A percentile compares a stretch with the other conserved stretches of the same genome.
These are phyloP conservation scores for Cardamine chenopodiifolia DNA, from an alignment of 345 rosid genomes.

Conservation along the genomic window DNA sequence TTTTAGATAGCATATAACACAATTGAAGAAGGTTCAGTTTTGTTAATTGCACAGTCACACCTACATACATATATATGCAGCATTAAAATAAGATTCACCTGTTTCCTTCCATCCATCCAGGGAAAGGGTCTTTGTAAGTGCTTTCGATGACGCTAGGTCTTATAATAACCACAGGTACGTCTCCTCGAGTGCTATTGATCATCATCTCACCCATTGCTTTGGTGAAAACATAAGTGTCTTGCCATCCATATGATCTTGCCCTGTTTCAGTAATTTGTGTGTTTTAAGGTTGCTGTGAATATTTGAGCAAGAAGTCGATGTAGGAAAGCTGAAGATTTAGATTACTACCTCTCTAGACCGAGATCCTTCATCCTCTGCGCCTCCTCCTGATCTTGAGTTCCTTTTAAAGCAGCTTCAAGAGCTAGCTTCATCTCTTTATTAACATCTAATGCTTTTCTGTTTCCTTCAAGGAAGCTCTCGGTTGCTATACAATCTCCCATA, in stretches of 20 bases:
- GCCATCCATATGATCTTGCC: constrained; percentile 93
- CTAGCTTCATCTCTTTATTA: constrained; percentile 62
- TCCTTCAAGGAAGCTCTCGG: constrained; percentile 53
- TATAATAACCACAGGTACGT: constrained; percentile 76
- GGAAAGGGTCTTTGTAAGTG: constrained; percentile 88
- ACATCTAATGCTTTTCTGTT: constrained; percentile 54
- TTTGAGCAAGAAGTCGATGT: neutral
- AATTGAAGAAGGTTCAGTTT: constrained; percentile 17
- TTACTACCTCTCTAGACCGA: constrained; percentile 81
- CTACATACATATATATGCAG: neutral
- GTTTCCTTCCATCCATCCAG: constrained; percentile 99
- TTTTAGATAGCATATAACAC: neutral
- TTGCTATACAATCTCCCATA: constrained; percentile 72
- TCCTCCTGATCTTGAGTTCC: constrained; percentile 44
- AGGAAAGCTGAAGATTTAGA: neutral
- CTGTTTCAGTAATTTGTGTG: constrained; percentile 38
- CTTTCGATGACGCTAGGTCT: constrained; percentile 92
- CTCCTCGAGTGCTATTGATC: constrained; percentile 71
- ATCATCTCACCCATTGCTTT: constrained; percentile 99
- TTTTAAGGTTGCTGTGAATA: neutral
- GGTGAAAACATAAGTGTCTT: constrained; percentile 88
- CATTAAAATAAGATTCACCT: constrained; percentile 48
- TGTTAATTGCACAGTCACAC: neutral
- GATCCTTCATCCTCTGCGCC: constrained; percentile 70
- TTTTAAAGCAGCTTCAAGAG: constrained; percentile 48